Percentiles rank a stretch among this genome's conserved stretches.
Evolutionary conservation across 768 basidiomycete species (phyloP).

Genomic region (Mycena venus): DNA sequence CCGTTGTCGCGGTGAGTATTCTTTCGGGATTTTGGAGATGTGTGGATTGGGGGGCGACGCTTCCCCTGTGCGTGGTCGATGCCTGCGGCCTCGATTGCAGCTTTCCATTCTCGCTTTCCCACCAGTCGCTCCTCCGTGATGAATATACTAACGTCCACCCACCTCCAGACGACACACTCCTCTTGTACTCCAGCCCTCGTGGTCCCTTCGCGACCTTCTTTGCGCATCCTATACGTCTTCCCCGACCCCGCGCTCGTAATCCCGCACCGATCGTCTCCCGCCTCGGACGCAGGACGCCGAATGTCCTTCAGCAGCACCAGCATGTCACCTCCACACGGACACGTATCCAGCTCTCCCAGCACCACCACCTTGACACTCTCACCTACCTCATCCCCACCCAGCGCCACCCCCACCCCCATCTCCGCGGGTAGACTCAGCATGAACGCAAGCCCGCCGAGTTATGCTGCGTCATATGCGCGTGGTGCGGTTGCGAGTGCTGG

Average conservation of each 20-base stretch:
- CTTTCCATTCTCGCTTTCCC: too few species aligned
- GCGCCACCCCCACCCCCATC: slow-evolving; percentile 25
- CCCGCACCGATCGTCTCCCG: not conserved
- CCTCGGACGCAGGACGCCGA: not conserved
- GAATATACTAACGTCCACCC: too few species aligned
- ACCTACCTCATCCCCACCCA: not conserved
- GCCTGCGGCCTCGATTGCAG: too few species aligned
- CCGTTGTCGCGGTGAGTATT: slow-evolving; percentile 19
- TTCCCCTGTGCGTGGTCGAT: too few species aligned
- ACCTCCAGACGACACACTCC: slow-evolving; percentile 16
- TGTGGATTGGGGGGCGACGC: too few species aligned
- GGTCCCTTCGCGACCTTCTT: slow-evolving; percentile 14
- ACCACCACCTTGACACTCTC: slow-evolving; percentile 6
- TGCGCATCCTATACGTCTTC: slow-evolving; percentile 33
- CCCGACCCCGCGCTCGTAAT: slow-evolving; percentile 26
- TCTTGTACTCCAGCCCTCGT: slow-evolving; percentile 28
- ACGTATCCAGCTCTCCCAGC: slow-evolving; percentile 1
- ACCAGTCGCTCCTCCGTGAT: too few species aligned
- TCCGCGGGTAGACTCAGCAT: slow-evolving; percentile 47
- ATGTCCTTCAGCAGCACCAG: too few species aligned
- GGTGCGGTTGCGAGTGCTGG: slow-evolving; percentile 15
- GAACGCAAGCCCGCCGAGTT: slow-evolving; percentile 69
- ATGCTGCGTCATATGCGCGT: slow-evolving; percentile 60
- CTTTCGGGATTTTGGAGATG: too few species aligned
- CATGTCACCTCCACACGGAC: not conserved